Evolutionary conservation across 1,284 basidiomycete genomes (phyloP).

Genomic region (Rhodotorula sp.): DNA sequence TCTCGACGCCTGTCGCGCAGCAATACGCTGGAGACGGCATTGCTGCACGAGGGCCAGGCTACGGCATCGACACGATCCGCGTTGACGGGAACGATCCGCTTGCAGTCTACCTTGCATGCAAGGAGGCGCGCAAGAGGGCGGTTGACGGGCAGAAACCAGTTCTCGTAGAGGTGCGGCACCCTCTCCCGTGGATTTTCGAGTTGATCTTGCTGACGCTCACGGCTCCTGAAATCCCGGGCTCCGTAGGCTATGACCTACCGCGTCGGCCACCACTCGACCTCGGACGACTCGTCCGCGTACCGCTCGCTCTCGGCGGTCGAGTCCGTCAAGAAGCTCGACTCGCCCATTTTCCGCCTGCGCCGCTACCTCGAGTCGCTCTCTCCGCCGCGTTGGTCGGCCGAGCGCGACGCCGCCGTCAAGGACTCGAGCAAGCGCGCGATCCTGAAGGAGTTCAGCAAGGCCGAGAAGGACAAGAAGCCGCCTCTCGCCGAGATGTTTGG

Average conservation of each 20-base stretch:
- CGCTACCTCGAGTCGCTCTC: slow-evolving; percentile 68
- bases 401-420: slow-evolving; percentile 72
- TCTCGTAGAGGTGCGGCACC: slow-evolving; percentile 60
- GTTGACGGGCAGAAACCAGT: slow-evolving; percentile 78
- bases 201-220: neutral
- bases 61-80: slow-evolving; percentile 83
- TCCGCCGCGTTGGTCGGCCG: slow-evolving; percentile 73
- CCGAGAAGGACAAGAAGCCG: slow-evolving; percentile 70
- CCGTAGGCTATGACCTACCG: slow-evolving; percentile 83
- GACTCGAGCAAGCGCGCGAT: slow-evolving; percentile 70
- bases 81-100: slow-evolving; percentile 94
- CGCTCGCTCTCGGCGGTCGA: slow-evolving; percentile 80
- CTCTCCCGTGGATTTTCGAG: neutral
- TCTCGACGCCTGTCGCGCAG: slow-evolving; percentile 85
- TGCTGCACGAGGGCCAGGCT: slow-evolving; percentile 86
- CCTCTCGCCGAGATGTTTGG: slow-evolving; percentile 78
- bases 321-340: slow-evolving; percentile 71
- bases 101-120: slow-evolving; percentile 78
- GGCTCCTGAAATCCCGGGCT: neutral
- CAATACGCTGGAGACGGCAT: slow-evolving; percentile 94
- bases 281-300: slow-evolving; percentile 91
- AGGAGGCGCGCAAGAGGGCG: slow-evolving; percentile 74
- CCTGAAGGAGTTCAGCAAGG: slow-evolving; percentile 72
- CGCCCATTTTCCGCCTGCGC: slow-evolving; percentile 78
- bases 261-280: slow-evolving; percentile 93